Conservation (phyloP, 208 protist species). For the Trypanosoma rangeli region DNA sequence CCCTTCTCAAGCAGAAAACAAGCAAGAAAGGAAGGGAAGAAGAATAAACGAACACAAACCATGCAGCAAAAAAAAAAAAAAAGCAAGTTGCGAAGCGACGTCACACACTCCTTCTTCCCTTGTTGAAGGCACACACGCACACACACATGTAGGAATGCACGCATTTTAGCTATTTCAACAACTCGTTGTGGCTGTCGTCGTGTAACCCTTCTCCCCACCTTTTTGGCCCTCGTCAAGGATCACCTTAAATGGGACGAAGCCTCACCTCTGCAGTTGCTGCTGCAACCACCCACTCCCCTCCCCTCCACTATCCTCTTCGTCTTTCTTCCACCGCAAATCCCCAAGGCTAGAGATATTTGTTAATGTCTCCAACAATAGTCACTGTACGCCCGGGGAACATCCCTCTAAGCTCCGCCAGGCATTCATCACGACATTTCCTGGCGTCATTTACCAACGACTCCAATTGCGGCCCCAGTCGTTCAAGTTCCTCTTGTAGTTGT, state of each 20-base stretch:
- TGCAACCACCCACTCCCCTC: not conserved
- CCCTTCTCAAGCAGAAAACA: not conserved
- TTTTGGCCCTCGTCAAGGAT: no score
- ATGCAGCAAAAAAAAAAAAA: constrained; percentile 4
- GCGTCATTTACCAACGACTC: constrained; percentile 26
- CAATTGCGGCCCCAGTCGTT: constrained; percentile 38
- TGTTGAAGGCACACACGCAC: not conserved
- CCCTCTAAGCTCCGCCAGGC: constrained; percentile 34
- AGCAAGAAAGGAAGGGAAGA: not conserved
- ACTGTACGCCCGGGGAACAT: constrained; percentile 67
- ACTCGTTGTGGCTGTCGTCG: not conserved
- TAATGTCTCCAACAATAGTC: constrained; percentile 74
- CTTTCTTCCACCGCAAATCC: not conserved
- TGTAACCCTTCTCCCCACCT: not conserved
- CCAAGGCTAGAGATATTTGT: constrained; percentile 47
- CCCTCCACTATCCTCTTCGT: not conserved
- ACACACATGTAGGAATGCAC: not conserved
- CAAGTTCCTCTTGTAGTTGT: constrained; percentile 43
- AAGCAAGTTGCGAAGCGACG: not conserved
- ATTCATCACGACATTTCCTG: constrained; percentile 36
- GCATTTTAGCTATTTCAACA: not conserved
- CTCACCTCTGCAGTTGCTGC: no score
- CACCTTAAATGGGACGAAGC: no score
- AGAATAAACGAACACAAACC: not conserved
- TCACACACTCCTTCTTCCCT: not conserved